These are phyloP conservation scores for Aspergillus eucalypticola DNA, from an alignment of 2,329 filamentous ascomycete genomes.

Conservation along the genomic window DNA sequence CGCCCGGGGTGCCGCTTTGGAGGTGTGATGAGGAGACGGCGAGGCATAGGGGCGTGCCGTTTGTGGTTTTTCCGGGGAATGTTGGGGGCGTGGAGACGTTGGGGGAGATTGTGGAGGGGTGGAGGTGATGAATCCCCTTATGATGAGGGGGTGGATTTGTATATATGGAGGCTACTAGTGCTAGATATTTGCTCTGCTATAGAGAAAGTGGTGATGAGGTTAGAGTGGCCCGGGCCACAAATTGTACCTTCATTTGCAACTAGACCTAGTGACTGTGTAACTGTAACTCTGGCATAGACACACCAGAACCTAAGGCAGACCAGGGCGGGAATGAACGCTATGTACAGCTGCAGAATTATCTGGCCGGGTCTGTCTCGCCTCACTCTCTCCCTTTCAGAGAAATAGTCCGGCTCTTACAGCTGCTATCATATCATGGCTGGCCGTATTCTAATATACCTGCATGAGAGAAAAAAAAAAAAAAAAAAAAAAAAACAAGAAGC, in stretches of 20 bases:
- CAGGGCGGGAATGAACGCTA: constrained; percentile 12
- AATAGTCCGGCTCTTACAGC: constrained; percentile 1
- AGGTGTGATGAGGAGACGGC: constrained; percentile 56
- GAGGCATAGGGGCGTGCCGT: constrained; percentile 55
- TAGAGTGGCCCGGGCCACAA: constrained; percentile 26
- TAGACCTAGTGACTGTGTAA: constrained; percentile 20
- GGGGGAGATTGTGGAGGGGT: constrained; percentile 48
- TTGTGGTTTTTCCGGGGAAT: constrained; percentile 61
- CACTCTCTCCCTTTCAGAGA: background rate
- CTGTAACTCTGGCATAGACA: constrained; percentile 14
- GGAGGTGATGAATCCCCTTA: constrained; percentile 24
- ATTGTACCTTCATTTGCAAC: constrained; percentile 25
- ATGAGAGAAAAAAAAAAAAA: background rate
- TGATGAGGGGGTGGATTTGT: background rate
- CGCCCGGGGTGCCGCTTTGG: constrained; percentile 61
- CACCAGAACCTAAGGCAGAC: constrained; percentile 19
- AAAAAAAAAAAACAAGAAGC: background rate
- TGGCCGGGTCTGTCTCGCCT: constrained; percentile 1
- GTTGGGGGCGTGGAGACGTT: constrained; percentile 54
- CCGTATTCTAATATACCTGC: constrained; percentile 1
- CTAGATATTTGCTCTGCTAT: no score
- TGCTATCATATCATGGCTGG: constrained; percentile 9
- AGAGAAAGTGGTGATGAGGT: background rate
- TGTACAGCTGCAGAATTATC: constrained; percentile 24
- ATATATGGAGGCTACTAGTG: background rate